A percentile compares a stretch with the other conserved stretches of the same genome.
Evolutionary conservation across 805 yeast genomes (phyloP).

Genomic region (Candida bentonensis): DNA sequence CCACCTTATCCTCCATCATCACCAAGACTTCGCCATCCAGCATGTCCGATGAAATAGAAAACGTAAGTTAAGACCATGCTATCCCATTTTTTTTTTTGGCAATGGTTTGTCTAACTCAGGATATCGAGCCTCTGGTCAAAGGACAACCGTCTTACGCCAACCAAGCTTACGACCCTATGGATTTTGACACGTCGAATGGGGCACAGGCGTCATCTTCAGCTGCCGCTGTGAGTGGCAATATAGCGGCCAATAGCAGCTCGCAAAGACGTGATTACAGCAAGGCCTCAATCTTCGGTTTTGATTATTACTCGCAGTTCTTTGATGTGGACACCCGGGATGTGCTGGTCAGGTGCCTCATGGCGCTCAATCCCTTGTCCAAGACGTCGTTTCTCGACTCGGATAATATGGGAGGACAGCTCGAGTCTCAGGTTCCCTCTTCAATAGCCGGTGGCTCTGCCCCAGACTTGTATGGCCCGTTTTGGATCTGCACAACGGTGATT

Average conservation of each 20-base stretch:
- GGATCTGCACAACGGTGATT: conserved; percentile 79
- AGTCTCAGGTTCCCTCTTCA: conserved; percentile 17
- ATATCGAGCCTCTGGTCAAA: conserved; percentile 1
- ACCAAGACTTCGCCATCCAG: no score
- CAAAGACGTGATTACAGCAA: not conserved
- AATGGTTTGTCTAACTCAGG: not conserved
- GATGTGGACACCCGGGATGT: conserved; percentile 58
- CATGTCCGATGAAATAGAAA: not conserved
- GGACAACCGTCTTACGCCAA: not conserved
- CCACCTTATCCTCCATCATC: no score
- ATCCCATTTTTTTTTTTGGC: no score
- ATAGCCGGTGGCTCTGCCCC: conserved; percentile 29
- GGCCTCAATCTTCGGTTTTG: not conserved
- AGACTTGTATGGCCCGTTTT: conserved; percentile 78
- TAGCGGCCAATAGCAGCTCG: not conserved
- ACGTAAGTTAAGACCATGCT: conserved; percentile 1
- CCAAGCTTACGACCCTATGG: not conserved
- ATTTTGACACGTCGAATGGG: not conserved
- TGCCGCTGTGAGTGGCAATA: not conserved
- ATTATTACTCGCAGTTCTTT: conserved; percentile 31
- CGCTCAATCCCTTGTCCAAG: conserved; percentile 39
- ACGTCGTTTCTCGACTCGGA: conserved; percentile 14
- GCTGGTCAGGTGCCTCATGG: conserved; percentile 33
- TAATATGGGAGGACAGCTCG: conserved; percentile 15
- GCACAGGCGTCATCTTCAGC: not conserved